phyloP scores from a whole-genome alignment of 2,329 filamentous ascomycete species.

The Stachybotrys chlorohalonatus region DNA sequence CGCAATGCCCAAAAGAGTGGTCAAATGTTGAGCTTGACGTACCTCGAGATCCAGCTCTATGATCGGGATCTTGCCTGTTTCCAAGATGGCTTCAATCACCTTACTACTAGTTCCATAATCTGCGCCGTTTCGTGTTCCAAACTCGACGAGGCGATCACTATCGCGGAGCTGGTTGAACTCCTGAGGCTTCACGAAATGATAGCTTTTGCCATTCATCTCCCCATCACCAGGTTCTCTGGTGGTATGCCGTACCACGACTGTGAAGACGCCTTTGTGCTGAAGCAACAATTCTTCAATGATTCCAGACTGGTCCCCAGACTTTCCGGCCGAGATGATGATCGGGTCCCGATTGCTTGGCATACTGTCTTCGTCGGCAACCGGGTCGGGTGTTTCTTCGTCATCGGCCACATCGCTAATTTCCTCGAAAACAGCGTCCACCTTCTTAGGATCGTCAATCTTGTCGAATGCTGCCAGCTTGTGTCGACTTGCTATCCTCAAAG shows the following conservation, averaged over 20 bases:
- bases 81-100: slow-evolving; percentile 39
- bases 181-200: slow-evolving; percentile 46
- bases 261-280: slow-evolving; percentile 57
- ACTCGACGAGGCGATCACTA: slow-evolving; percentile 51
- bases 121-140: slow-evolving; percentile 35
- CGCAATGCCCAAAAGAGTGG: not conserved
- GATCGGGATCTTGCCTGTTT: slow-evolving; percentile 50
- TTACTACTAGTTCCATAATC: slow-evolving; percentile 49
- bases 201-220: slow-evolving; percentile 42
- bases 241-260: slow-evolving; percentile 44
- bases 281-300: slow-evolving; percentile 55
- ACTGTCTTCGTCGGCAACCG: slow-evolving; percentile 19
- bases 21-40: slow-evolving; percentile 14
- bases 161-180: slow-evolving; percentile 50
- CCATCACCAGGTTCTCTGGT: slow-evolving; percentile 39
- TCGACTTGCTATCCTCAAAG: slow-evolving; percentile 69
- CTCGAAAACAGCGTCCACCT: slow-evolving; percentile 50
- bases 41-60: slow-evolving; percentile 45
- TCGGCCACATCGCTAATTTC: slow-evolving; percentile 32
- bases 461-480: slow-evolving; percentile 72
- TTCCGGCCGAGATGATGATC: slow-evolving; percentile 61
- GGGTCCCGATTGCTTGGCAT: slow-evolving; percentile 40
- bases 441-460: slow-evolving; percentile 75
- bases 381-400: slow-evolving; percentile 22
- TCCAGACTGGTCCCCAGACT: slow-evolving; percentile 52